Evolutionary conservation across 176 grass and related monocot species (phyloP).

Genomic region (Oryza glumipatula): DNA sequence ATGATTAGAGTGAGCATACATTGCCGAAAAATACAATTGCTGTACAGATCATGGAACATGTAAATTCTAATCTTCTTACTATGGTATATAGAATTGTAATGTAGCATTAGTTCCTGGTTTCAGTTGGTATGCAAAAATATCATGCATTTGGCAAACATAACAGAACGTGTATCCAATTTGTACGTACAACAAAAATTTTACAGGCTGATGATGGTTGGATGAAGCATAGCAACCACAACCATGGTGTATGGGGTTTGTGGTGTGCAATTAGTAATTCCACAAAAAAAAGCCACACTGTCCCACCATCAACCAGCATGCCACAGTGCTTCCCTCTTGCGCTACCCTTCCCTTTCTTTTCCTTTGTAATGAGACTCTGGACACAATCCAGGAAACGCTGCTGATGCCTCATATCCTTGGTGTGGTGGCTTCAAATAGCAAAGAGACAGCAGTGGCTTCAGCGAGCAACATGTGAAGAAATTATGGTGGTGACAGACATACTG

Average conservation of each 20-base stretch:
- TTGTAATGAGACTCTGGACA: background rate
- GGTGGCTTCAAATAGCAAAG: background rate
- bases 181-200: background rate
- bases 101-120: conserved; percentile 8
- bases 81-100: background rate
- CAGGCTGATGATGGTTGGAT: background rate
- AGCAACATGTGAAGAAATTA: background rate
- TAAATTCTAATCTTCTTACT: conserved; percentile 31
- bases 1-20: conserved; percentile 32
- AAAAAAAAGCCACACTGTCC: background rate
- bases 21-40: background rate
- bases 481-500: too few relatives aligned
- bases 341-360: background rate
- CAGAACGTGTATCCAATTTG: background rate
- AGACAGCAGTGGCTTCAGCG: background rate
- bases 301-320: background rate
- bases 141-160: background rate
- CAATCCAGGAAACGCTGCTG: background rate
- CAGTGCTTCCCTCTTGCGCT: background rate
- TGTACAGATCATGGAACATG: background rate
- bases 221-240: too few relatives aligned
- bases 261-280: background rate
- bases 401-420: background rate
- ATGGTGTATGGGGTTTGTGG: background rate
- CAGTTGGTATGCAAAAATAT: conserved; percentile 4